Evolutionary conservation across 177 flowering plant species (phyloP).

Genomic region (Viscum album): DNA sequence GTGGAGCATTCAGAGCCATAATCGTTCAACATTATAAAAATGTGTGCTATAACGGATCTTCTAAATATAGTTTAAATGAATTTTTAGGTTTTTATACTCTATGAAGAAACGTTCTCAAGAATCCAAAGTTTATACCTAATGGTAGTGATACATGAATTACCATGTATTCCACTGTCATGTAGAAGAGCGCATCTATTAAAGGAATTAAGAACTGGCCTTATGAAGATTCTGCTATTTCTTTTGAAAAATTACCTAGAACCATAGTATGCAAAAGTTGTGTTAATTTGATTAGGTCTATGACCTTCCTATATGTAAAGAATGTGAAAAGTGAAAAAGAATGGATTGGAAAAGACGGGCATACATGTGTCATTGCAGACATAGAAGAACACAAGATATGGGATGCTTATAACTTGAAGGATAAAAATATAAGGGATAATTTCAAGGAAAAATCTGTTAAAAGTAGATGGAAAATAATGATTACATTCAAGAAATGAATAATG

Average conservation of each 20-base stretch:
- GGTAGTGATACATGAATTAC: slow-evolving; percentile 93
- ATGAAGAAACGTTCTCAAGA: slow-evolving; percentile 63
- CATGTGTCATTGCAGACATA: slow-evolving; percentile 79
- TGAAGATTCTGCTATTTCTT: slow-evolving; percentile 97
- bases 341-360: slow-evolving; percentile 86
- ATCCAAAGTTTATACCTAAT: slow-evolving; percentile 92
- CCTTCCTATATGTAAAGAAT: slow-evolving; percentile 94
- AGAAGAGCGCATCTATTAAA: slow-evolving; percentile 80
- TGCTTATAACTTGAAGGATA: slow-evolving; percentile 85
- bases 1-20: slow-evolving; percentile 91
- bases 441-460: too few relatives aligned
- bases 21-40: slow-evolving; percentile 79
- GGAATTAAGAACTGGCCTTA: slow-evolving; percentile 99
- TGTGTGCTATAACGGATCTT: slow-evolving; percentile 95
- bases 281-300: slow-evolving; percentile 87
- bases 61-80: slow-evolving; percentile 95
- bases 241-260: slow-evolving; percentile 94
- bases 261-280: slow-evolving; percentile 92
- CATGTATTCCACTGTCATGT: slow-evolving; percentile 85
- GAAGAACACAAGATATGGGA: slow-evolving; percentile 90
- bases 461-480: too few relatives aligned
- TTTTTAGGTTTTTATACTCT: too few relatives aligned
- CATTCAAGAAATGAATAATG: too few relatives aligned
- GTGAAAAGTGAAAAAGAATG: slow-evolving; percentile 95
- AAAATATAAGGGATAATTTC: too few relatives aligned